Conservation (phyloP, 495 filamentous ascomycete species). For the Sporormia fimetaria region DNA sequence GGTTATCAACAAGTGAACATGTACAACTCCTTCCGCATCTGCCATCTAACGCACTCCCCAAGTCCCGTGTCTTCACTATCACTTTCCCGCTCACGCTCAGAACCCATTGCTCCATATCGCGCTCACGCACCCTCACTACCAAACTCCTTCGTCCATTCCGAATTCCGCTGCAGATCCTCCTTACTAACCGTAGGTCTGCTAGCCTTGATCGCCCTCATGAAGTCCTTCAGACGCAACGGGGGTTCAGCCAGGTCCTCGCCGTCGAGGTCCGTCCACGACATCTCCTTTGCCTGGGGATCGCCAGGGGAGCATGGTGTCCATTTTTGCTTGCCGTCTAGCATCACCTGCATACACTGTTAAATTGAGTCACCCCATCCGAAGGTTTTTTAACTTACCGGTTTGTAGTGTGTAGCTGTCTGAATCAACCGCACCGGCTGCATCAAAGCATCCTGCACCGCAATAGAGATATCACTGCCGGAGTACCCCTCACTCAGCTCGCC, state of each 20-base stretch:
- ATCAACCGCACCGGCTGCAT: slow-evolving; percentile 98
- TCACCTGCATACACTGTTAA: slow-evolving; percentile 43
- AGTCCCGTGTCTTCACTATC: too few species aligned
- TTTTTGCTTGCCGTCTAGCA: slow-evolving; percentile 58
- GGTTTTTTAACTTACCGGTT: slow-evolving; percentile 49
- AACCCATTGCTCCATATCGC: too few species aligned
- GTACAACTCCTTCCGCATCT: too few species aligned
- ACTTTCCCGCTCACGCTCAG: too few species aligned
- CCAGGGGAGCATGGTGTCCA: slow-evolving; percentile 91
- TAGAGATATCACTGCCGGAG: slow-evolving; percentile 90
- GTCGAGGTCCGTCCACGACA: slow-evolving; percentile 83
- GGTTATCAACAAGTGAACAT: too few species aligned
- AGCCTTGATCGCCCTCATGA: slow-evolving; percentile 80
- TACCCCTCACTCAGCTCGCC: slow-evolving; percentile 82
- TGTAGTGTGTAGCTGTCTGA: slow-evolving; percentile 97
- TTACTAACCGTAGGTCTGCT: slow-evolving; percentile 79
- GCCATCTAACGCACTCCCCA: too few species aligned
- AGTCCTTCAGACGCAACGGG: slow-evolving; percentile 77
- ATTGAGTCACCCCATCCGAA: slow-evolving; percentile 1
- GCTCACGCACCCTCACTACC: slow-evolving; percentile 82
- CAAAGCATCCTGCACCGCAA: slow-evolving; percentile 90
- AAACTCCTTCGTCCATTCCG: slow-evolving; percentile 94
- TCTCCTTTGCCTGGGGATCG: slow-evolving; percentile 71
- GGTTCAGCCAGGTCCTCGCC: slow-evolving; percentile 78
- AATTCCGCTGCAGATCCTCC: slow-evolving; percentile 69